Conservation (phyloP, 257 asterid species). For the Solanum ahanhuiri region DNA sequence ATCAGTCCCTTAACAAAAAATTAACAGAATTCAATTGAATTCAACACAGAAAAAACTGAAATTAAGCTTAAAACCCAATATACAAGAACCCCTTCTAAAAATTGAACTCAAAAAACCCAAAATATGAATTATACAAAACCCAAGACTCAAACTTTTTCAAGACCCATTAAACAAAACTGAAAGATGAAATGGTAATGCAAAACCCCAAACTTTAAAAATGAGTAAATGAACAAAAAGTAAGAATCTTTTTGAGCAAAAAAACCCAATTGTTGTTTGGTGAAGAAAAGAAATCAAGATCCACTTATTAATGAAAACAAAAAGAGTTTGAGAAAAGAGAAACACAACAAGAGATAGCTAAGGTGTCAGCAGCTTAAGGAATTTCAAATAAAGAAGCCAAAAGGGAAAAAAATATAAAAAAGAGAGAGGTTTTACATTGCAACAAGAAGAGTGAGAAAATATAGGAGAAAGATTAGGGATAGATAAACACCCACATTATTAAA, state of each 20-base stretch:
- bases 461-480: slow-evolving; percentile 25
- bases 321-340: slow-evolving; percentile 7
- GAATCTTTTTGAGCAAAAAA: background rate
- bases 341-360: slow-evolving; percentile 9
- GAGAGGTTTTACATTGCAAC: slow-evolving; percentile 16
- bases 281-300: slow-evolving; percentile 1
- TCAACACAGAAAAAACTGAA: background rate
- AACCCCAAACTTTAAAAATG: background rate
- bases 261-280: slow-evolving; percentile 11
- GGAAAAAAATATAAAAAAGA: background rate
- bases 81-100: background rate
- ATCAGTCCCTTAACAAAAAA: background rate
- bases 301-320: background rate
- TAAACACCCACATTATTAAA: slow-evolving; percentile 15
- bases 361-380: slow-evolving; percentile 9
- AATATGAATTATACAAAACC: background rate
- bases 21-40: background rate
- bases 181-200: background rate
- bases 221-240: background rate
- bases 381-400: background rate
- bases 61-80: background rate
- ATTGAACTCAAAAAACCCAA: background rate
- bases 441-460: slow-evolving; percentile 19
- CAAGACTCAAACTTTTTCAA: background rate
- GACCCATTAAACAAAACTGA: background rate